Evolutionary conservation across 768 basidiomycete species (phyloP), one percentile per base, ranked within the genome.

Genomic region (Tylopilus felleus): DNA sequence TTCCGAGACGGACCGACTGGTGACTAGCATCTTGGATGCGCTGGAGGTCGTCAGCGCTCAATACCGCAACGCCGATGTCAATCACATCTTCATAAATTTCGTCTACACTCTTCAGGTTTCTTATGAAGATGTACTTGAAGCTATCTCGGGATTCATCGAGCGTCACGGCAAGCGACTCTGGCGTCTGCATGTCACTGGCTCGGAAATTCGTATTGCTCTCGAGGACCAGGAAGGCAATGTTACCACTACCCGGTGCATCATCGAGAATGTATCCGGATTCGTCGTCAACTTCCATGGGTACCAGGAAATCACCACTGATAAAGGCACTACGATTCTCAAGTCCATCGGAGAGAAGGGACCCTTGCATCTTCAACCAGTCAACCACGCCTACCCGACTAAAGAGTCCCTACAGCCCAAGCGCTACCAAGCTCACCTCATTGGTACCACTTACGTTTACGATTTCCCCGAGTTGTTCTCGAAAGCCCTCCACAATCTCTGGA

Each of bases 381-480:
- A 91, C 71, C 84, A 89, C 60, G 79, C 92, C 0, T 98, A 98
- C 74, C 85, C 96, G 14, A 98, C 96, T 53, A 99, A 97, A 75
- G 96, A 98, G 71, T 98, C 94, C 17, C 77, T 99, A 44, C 97
- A 99, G 69, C 97, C 97, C 39, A 95, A 97, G 72, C 93, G 97
- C 59, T 98, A 98, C 76, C 96, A 98, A 69, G 97, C 97, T 22
- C 97, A 99, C 72, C 83, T 98, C 55, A 87, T 97, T 61, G 97
- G 97, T 49, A 99, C 97, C 28, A 99, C 97, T 47, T 99, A 98
- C 70, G 95, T 90, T 29, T 98, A 98, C 73, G 97, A 98, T 74
- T 99, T 98, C 87, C 97, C 97, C 39, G 97, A 97, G 65, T 84
- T 99, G 59, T 99, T 98, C 80, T 88, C 94, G 36, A 98, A 98